Conservation (phyloP, 164 flowering plant genomes). For the Brasenia schreberi region DNA sequence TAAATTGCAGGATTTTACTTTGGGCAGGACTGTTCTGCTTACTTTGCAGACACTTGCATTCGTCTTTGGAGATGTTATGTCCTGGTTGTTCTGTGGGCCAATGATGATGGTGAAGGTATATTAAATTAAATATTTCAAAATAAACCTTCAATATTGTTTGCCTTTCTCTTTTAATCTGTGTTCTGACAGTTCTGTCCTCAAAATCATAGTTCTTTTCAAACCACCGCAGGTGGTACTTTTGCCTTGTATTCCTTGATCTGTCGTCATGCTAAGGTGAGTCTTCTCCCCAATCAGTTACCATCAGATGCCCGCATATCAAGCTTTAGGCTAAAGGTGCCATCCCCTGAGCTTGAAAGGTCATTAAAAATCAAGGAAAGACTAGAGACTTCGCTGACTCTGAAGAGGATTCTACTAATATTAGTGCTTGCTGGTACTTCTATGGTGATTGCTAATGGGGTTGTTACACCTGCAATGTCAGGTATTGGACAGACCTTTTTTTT, state of each 20-base stretch:
- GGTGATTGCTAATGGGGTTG: constrained; percentile 94
- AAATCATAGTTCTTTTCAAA: too few relatives aligned
- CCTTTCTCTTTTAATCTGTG: too few relatives aligned
- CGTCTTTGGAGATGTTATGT: constrained; percentile 97
- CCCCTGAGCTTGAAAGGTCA: constrained; percentile 96
- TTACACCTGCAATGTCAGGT: constrained; percentile 99
- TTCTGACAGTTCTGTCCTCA: too few relatives aligned
- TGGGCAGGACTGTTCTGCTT: constrained; percentile 54
- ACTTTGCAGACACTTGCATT: constrained; percentile 89
- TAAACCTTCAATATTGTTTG: too few relatives aligned
- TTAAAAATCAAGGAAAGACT: constrained; percentile 83
- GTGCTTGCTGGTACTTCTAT: constrained; percentile 96
- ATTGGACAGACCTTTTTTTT: background rate
- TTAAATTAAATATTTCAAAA: too few relatives aligned
- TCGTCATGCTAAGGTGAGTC: constrained; percentile 96
- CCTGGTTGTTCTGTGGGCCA: constrained; percentile 88
- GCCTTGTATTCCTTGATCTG: constrained; percentile 93
- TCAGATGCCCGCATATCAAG: constrained; percentile 99
- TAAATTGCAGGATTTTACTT: constrained; percentile 55
- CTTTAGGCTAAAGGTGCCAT: constrained; percentile 95
- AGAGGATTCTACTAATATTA: constrained; percentile 67
- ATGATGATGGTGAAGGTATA: constrained; percentile 99
- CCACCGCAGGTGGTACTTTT: constrained; percentile 99
- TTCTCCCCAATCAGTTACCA: constrained; percentile 94
- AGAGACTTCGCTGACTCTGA: constrained; percentile 67